Conservation (phyloP, 192 early-diverging fungal genomes). For the Mortierella antarctica region DNA sequence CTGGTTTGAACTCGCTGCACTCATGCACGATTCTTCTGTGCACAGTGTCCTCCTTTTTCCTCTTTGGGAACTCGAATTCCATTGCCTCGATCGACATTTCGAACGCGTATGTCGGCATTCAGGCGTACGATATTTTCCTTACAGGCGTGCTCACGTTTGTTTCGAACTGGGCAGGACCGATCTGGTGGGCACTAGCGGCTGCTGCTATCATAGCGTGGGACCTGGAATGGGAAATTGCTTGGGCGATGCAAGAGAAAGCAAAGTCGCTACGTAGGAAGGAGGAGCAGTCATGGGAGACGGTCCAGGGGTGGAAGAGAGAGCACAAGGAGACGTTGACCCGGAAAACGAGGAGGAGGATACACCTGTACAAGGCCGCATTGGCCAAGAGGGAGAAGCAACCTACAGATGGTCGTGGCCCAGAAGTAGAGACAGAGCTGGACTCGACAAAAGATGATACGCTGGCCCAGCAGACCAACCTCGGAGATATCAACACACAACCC, state of each 20-base stretch:
- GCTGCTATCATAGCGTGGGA: slow-evolving; percentile 39
- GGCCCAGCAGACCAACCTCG: background rate
- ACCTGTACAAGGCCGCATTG: slow-evolving; percentile 13
- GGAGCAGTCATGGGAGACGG: slow-evolving; percentile 15
- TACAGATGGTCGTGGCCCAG: too few species aligned
- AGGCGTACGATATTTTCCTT: slow-evolving; percentile 66
- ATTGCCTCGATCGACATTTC: slow-evolving; percentile 83
- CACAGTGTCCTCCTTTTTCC: slow-evolving; percentile 71
- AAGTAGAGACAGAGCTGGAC: background rate
- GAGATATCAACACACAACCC: background rate
- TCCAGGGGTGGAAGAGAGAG: slow-evolving; percentile 19
- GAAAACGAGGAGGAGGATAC: slow-evolving; percentile 19
- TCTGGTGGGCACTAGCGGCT: slow-evolving; percentile 72
- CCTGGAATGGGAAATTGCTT: slow-evolving; percentile 32
- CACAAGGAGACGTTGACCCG: slow-evolving; percentile 17
- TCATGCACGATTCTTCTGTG: slow-evolving; percentile 55
- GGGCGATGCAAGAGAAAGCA: slow-evolving; percentile 11
- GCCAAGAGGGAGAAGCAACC: slow-evolving; percentile 1
- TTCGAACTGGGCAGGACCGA: slow-evolving; percentile 77
- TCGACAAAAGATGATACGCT: background rate
- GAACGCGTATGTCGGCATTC: slow-evolving; percentile 79
- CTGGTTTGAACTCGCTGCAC: slow-evolving; percentile 34
- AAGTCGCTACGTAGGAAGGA: background rate
- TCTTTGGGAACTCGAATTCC: slow-evolving; percentile 80
- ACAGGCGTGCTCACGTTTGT: slow-evolving; percentile 78